Conservation (phyloP, 2,329 filamentous ascomycete genomes). For the Alternaria sp. region DNA sequence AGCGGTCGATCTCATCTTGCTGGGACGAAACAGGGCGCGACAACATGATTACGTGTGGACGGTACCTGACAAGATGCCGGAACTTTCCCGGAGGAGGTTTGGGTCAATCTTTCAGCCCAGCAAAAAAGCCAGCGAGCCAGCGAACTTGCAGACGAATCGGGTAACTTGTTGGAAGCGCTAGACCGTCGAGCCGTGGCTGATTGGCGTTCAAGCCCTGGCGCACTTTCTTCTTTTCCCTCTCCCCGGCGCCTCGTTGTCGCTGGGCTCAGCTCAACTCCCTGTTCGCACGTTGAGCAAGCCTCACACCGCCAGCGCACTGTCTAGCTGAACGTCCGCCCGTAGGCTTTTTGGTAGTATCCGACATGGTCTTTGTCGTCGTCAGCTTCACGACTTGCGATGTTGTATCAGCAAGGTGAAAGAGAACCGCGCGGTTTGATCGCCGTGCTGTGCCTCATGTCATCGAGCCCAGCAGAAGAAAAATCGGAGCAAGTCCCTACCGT, state of each 20-base stretch:
- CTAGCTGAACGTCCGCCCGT: constrained; percentile 22
- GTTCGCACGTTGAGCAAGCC: constrained; percentile 33
- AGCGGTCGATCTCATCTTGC: constrained; percentile 12
- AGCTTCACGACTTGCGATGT: not conserved
- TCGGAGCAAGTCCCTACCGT: constrained; percentile 27
- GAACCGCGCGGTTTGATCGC: constrained; percentile 16
- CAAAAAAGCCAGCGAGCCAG: constrained; percentile 24
- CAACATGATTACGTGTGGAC: constrained; percentile 20
- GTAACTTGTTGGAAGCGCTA: constrained; percentile 32
- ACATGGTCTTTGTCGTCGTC: constrained; percentile 13
- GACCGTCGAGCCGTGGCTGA: constrained; percentile 35
- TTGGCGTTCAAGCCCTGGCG: constrained; percentile 35
- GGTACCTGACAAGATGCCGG: constrained; percentile 24
- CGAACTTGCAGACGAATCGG: constrained; percentile 40
- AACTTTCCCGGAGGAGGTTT: constrained; percentile 22
- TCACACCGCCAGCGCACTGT: constrained; percentile 43
- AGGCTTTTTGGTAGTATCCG: constrained; percentile 21
- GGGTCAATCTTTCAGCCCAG: constrained; percentile 29
- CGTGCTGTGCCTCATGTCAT: constrained; percentile 26
- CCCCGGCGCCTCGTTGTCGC: constrained; percentile 25
- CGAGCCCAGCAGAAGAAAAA: constrained; percentile 25
- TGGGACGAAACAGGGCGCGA: constrained; percentile 23
- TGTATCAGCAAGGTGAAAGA: not conserved
- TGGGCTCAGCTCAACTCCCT: constrained; percentile 18
- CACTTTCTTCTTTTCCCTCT: constrained; percentile 23